Percentiles rank a stretch among this genome's conserved stretches.
Conservation (phyloP, 345 rosid species). For the Limnanthes douglasii region DNA sequence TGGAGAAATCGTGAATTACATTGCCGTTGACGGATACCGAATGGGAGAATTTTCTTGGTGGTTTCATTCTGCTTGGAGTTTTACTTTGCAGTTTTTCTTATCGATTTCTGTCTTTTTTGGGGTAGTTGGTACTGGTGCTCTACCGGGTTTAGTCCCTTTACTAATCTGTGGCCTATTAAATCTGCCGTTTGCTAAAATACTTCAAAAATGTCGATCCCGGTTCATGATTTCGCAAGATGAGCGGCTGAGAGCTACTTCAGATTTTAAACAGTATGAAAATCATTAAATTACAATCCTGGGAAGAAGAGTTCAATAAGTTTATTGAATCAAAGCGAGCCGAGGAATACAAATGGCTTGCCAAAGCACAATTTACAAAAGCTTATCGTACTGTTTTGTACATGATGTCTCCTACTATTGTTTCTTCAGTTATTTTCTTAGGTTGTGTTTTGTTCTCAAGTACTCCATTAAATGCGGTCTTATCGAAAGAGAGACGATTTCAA, state of each 20-base stretch:
- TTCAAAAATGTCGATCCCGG: slow-evolving; percentile 42
- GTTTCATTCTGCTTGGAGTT: slow-evolving; percentile 54
- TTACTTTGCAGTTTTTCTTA: slow-evolving; percentile 33
- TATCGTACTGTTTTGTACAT: slow-evolving; percentile 38
- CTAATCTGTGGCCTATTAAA: slow-evolving; percentile 31
- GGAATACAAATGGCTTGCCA: slow-evolving; percentile 53
- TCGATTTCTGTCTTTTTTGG: slow-evolving; percentile 31
- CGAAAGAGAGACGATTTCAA: no score
- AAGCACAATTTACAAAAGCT: slow-evolving; percentile 32
- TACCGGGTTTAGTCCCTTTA: slow-evolving; percentile 41
- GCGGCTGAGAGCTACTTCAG: slow-evolving; percentile 40
- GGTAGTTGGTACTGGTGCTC: slow-evolving; percentile 47
- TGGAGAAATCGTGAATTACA: slow-evolving; percentile 66
- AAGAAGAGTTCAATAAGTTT: slow-evolving; percentile 46
- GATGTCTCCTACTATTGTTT: slow-evolving; percentile 58
- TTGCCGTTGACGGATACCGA: slow-evolving; percentile 62
- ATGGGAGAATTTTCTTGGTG: slow-evolving; percentile 78
- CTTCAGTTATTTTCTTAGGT: slow-evolving; percentile 49
- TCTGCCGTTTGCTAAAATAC: slow-evolving; percentile 40
- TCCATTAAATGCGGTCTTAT: slow-evolving; percentile 60
- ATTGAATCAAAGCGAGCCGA: slow-evolving; percentile 33
- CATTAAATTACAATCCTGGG: slow-evolving; percentile 78
- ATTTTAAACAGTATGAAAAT: slow-evolving; percentile 59
- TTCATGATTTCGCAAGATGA: slow-evolving; percentile 63
- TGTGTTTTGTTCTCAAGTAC: slow-evolving; percentile 38